Evolutionary conservation across 352 stramenopile genomes (phyloP), one percentile per base, ranked within the genome.

Genomic region (Pythium periplocum): DNA sequence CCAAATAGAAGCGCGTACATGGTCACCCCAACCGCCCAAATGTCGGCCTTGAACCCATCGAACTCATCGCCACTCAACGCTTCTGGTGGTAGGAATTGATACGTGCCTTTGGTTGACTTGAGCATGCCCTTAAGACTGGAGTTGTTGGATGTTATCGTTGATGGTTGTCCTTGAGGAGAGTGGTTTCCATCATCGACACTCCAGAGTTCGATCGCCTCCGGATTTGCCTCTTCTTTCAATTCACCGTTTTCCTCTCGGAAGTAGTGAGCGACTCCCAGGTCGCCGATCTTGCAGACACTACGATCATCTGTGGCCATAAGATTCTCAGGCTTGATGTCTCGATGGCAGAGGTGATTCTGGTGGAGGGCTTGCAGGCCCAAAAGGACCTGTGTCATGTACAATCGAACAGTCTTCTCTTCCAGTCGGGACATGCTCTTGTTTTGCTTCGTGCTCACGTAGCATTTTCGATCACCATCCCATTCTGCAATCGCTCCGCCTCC

Each of bases 1-100:
- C 90, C 89, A 35, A 88, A 90, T 6, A 96, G 68, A 6, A 97
- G 62, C 4, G 87, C 89, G 53, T 96, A 98, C 44, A 97, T 69
- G 4, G 96, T 95, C 31, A 97, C 86, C 7, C 91, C 91, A 38
- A 96, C 89, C 30, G 82, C 83, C 90, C 91, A 98, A 38, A 97
- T 81, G 55, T 97, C 90, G 2, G 86, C 89, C 40, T 91, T 85
- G 50, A 83, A 93, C 1, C 86, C 89, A 46, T 77, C 77, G 48
- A 92, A 96, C 40, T 68, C 66, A 17, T 79, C 74, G 30, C 76
- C 78, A 43, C 56, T 83, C 30, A 91, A 62, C 4, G 78, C 76
- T 56, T 91, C 81, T 0, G 78, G 81, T 7, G 81, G 66, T 26
- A 91, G 47, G 35, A 91, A 91, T 61, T 87, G 75, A 48, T 89